Conservation (phyloP, 306 rosid genomes). For the Hippophae tibetana region DNA sequence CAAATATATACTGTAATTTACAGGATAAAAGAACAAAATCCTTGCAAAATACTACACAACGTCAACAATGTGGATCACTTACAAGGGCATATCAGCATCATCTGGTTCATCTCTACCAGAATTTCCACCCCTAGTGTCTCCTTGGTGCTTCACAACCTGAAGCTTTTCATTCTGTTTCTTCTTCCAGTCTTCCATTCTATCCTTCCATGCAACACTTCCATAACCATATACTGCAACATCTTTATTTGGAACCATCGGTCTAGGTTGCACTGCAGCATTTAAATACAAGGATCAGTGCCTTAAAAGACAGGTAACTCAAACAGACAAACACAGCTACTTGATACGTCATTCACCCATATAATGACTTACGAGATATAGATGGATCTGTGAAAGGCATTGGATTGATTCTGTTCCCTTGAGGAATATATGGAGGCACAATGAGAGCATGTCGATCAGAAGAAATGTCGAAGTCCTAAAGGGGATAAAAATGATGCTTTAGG, state of each 20-base stretch:
- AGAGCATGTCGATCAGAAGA: conserved; percentile 85
- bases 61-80: conserved; percentile 12
- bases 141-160: conserved; percentile 89
- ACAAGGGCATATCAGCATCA: conserved; percentile 85
- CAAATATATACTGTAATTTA: no score
- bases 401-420: conserved; percentile 63
- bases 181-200: conserved; percentile 95
- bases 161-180: conserved; percentile 79
- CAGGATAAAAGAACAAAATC: no score
- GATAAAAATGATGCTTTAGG: conserved; percentile 5
- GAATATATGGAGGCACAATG: conserved; percentile 65
- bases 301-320: conserved; percentile 1
- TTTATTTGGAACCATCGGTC: conserved; percentile 94
- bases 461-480: conserved; percentile 63
- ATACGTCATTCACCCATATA: conserved; percentile 1
- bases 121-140: conserved; percentile 37
- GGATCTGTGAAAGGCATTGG: conserved; percentile 58
- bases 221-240: conserved; percentile 92
- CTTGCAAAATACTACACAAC: no score
- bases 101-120: conserved; percentile 50
- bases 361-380: conserved; percentile 53
- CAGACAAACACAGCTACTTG: background rate
- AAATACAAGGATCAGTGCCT: conserved; percentile 13
- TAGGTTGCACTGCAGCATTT: conserved; percentile 57
- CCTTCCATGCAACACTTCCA: conserved; percentile 97